Evolutionary conservation across 306 rosid genomes (phyloP).

Genomic region (Rubus idaeus): DNA sequence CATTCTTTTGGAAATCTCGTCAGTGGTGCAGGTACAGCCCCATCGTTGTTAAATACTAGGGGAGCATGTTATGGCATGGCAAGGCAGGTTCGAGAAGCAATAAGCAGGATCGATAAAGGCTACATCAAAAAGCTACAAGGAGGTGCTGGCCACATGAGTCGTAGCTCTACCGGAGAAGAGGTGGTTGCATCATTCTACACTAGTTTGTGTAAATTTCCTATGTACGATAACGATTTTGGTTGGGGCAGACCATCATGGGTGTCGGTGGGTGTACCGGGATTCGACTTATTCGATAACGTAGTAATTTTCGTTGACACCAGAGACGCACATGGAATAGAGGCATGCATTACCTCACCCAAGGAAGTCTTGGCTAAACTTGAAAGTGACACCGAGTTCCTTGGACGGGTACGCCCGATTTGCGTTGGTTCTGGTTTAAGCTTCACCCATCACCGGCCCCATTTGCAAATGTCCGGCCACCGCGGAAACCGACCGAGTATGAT

Average conservation of each 20-base stretch:
- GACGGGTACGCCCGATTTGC: not conserved
- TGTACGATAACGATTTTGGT: conserved; percentile 15
- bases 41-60: not conserved
- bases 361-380: conserved; percentile 49
- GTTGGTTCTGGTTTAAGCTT: not conserved
- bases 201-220: conserved; percentile 9
- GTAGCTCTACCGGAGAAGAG: not conserved
- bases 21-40: not conserved
- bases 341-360: conserved; percentile 35
- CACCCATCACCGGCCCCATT: not conserved
- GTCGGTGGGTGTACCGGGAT: conserved; percentile 25
- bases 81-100: conserved; percentile 22
- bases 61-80: not conserved
- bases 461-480: not conserved
- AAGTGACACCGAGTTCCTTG: conserved; percentile 31
- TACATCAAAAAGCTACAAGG: not conserved
- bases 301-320: conserved; percentile 43
- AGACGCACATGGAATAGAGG: conserved; percentile 43
- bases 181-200: not conserved
- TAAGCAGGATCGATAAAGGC: not conserved
- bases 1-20: conserved; percentile 3
- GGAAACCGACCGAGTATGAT: not conserved
- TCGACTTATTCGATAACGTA: conserved; percentile 34
- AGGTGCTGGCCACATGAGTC: not conserved
- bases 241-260: conserved; percentile 56